Evolutionary conservation across 108 stramenopile species (phyloP).

Genomic region (Cylindrotheca fusiformis): DNA sequence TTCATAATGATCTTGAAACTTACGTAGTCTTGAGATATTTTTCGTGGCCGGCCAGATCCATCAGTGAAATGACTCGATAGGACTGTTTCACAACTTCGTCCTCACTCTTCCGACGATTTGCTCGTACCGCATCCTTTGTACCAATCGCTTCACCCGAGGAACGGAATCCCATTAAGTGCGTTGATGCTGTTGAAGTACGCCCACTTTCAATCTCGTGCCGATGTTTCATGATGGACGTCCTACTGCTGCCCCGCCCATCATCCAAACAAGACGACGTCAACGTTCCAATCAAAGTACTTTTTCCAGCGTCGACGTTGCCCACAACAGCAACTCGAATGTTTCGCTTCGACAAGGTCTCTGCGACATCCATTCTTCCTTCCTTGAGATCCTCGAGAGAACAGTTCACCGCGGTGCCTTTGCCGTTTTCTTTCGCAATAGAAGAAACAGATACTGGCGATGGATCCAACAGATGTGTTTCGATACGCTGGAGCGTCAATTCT

Average conservation of each 20-base stretch:
- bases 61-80: slow-evolving; percentile 86
- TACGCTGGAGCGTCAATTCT: slow-evolving; percentile 66
- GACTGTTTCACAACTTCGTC: slow-evolving; percentile 83
- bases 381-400: slow-evolving; percentile 6
- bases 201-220: slow-evolving; percentile 98
- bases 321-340: slow-evolving; percentile 95
- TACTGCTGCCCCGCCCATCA: slow-evolving; percentile 94
- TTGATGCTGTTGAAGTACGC: slow-evolving; percentile 91
- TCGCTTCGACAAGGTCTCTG: slow-evolving; percentile 72
- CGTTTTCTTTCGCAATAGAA: slow-evolving; percentile 17
- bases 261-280: slow-evolving; percentile 89
- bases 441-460: slow-evolving; percentile 57
- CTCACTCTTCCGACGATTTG: slow-evolving; percentile 71
- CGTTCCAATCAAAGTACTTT: slow-evolving; percentile 94
- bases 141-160: slow-evolving; percentile 78
- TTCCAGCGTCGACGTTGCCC: slow-evolving; percentile 98
- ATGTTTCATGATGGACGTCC: slow-evolving; percentile 94
- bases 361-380: slow-evolving; percentile 33
- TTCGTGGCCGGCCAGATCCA: slow-evolving; percentile 99
- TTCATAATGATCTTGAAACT: no score
- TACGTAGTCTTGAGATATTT: slow-evolving; percentile 98
- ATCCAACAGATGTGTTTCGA: slow-evolving; percentile 82
- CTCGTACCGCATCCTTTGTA: slow-evolving; percentile 58
- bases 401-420: slow-evolving; percentile 20
- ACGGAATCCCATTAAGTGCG: slow-evolving; percentile 92